Evolutionary conservation across 1,284 basidiomycete species (phyloP), one percentile per base, ranked within the genome.

Genomic region (Cryptococcus sp.): DNA sequence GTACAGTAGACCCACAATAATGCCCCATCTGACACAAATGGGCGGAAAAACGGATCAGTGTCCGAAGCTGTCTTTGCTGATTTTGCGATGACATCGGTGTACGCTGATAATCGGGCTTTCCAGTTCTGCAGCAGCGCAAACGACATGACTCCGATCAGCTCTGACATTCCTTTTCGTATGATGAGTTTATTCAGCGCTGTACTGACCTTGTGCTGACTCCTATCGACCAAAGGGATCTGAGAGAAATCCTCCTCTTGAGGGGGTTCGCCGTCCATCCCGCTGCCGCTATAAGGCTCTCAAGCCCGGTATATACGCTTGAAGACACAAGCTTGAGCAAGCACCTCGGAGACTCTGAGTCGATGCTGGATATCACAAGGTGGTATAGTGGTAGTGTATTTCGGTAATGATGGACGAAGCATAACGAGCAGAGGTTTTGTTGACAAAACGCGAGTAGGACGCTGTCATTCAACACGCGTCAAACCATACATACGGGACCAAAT

Each of bases 51-150:
- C 52, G 93, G 91, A 83, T 98, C 95, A 63, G 86, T 85, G 75
- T 98, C 95, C 51, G 91, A 93, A 64, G 88, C 88, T 42, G 93
- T 92, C 56, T 86, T 88, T 72, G 87, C 87, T 77, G 95, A 94
- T 59, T 85, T 85, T 79, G 90, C 88, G 80, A 89, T 85, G 63
- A 98, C 86, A 47, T 90, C 82, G 78, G 92, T 90, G 78, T 99
- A 99, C 56, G 87, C 96, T 72, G 87, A 92, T 68, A 96, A 85
- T 66, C 95, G 87, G 50, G 96, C 95, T 80, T 99, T 99, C 95
- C 95, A 99, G 73, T 95, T 93, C 85, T 84, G 70, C 3, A 20
- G 17, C 5, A 19, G 42, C 11, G 41, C 30, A 30, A 8, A 35
- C 40, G 17, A 46, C 27, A 45, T 39, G 30, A 38, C 17, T 22